Evolutionary conservation across 768 basidiomycete species (phyloP).

Genomic region (Suillus fuscotomentosus): DNA sequence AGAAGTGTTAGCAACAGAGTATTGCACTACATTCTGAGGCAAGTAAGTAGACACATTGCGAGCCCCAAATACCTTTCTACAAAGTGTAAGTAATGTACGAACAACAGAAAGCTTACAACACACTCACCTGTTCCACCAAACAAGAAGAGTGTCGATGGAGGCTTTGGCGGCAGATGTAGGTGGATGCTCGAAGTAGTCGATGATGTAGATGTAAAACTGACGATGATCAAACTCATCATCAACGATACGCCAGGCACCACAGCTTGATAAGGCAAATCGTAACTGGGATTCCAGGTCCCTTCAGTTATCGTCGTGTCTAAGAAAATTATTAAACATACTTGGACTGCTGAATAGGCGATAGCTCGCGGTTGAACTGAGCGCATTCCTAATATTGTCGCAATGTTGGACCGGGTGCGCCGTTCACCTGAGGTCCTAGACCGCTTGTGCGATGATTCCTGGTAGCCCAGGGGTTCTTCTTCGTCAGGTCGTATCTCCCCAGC

Average conservation of each 20-base stretch:
- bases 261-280: background rate
- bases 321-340: too few relatives aligned
- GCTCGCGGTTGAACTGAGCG: too few relatives aligned
- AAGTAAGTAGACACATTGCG: background rate
- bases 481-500: too few relatives aligned
- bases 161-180: background rate
- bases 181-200: constrained; percentile 11
- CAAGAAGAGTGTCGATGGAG: constrained; percentile 1
- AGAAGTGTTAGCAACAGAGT: constrained; percentile 1
- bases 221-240: constrained; percentile 14
- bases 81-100: background rate
- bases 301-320: too few relatives aligned
- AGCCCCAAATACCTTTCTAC: background rate
- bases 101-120: background rate
- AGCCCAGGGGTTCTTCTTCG: too few relatives aligned
- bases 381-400: too few relatives aligned
- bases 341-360: too few relatives aligned
- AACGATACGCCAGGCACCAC: constrained; percentile 3
- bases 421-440: too few relatives aligned
- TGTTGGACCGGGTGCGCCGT: too few relatives aligned
- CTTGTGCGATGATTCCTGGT: too few relatives aligned
- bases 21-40: background rate
- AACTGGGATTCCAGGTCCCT: too few relatives aligned
- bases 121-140: constrained; percentile 13
- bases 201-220: constrained; percentile 13